A percentile compares a stretch with the other conserved stretches of the same genome.
Evolutionary conservation across 768 basidiomycete species (phyloP).

Genomic region (Mycena rebaudengoi): DNA sequence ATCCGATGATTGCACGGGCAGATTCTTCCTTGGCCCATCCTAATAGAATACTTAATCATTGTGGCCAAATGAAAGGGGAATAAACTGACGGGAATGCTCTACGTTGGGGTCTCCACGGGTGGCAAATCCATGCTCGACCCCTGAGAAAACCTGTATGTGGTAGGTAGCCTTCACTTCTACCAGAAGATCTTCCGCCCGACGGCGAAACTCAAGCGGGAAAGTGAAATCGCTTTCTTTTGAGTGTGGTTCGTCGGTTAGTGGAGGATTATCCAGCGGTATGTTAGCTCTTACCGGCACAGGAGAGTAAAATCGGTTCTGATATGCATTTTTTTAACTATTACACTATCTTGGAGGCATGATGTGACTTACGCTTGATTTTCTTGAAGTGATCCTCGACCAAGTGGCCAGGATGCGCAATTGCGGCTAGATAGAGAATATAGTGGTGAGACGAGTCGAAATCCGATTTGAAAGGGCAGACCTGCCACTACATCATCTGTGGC

Average conservation of each 20-base stretch:
- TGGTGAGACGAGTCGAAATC: not conserved
- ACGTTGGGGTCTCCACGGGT: conserved; percentile 52
- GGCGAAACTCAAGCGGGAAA: conserved; percentile 61
- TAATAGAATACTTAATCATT: conserved; percentile 27
- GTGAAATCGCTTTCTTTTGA: conserved; percentile 59
- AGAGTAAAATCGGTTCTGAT: conserved; percentile 61
- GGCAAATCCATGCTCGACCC: conserved; percentile 58
- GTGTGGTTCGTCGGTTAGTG: not conserved
- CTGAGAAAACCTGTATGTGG: conserved; percentile 66
- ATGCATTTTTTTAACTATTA: too few relatives aligned
- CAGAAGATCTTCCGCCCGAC: conserved; percentile 64
- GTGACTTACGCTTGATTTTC: conserved; percentile 56
- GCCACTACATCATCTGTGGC: conserved; percentile 56
- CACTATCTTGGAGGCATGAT: too few relatives aligned
- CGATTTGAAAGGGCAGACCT: conserved; percentile 40
- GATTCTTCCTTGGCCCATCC: conserved; percentile 72
- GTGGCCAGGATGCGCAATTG: conserved; percentile 64
- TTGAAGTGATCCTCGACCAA: conserved; percentile 58
- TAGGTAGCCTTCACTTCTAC: conserved; percentile 59
- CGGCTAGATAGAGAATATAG: conserved; percentile 41
- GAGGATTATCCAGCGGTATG: too few relatives aligned
- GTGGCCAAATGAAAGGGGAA: not conserved
- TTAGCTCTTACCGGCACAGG: conserved; percentile 56
- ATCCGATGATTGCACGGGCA: conserved; percentile 56
- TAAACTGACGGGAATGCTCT: not conserved